A percentile compares a stretch with the other conserved stretches of the same genome.
Conservation (phyloP, 129 eudicot genomes). For the Silybum marianum region DNA sequence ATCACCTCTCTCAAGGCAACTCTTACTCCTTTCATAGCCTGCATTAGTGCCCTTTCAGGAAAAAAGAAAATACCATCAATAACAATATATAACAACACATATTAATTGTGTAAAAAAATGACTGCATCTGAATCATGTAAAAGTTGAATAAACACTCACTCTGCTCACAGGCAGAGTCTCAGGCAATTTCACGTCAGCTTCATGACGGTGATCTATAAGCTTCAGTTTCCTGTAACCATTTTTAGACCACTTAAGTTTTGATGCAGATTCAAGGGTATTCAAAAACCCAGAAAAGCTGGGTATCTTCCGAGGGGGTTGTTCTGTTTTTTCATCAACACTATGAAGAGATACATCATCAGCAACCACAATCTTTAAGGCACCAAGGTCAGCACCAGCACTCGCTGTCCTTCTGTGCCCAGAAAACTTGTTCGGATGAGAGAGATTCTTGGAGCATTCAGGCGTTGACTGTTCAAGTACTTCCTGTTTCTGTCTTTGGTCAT, state of each 20-base stretch:
- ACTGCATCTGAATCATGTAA: background rate
- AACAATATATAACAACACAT: constrained; percentile 8
- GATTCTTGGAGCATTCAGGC: constrained; percentile 37
- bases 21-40: constrained; percentile 71
- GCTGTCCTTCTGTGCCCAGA: constrained; percentile 84
- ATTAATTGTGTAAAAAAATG: background rate
- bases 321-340: constrained; percentile 30
- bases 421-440: constrained; percentile 42
- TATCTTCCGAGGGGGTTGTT: constrained; percentile 66
- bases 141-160: constrained; percentile 41
- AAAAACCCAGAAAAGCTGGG: constrained; percentile 78
- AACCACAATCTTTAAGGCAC: constrained; percentile 65
- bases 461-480: constrained; percentile 3
- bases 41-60: constrained; percentile 47
- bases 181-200: constrained; percentile 48
- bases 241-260: constrained; percentile 59
- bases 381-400: constrained; percentile 92
- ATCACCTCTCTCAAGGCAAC: constrained; percentile 67
- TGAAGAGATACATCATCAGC: constrained; percentile 41
- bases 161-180: constrained; percentile 47
- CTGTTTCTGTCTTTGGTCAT: constrained; percentile 20
- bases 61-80: constrained; percentile 16
- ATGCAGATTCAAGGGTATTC: constrained; percentile 61
- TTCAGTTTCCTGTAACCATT: constrained; percentile 75
- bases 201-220: constrained; percentile 51